Evolutionary conservation across 805 yeast species (phyloP), one percentile per base, ranked within the genome.

Genomic region (Limtongia smithiae): DNA sequence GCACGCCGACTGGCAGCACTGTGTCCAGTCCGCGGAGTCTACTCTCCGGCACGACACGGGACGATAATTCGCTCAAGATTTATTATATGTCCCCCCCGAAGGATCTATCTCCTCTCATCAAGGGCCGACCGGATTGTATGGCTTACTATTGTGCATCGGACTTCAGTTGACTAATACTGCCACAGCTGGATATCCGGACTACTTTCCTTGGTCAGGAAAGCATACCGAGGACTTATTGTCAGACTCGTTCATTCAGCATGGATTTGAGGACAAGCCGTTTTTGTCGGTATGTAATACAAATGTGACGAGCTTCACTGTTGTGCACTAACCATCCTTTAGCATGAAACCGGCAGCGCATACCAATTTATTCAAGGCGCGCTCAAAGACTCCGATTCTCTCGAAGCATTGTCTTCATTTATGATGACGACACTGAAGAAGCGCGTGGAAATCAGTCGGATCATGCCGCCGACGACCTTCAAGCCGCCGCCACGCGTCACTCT

Each of bases 401-500:
- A 78, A 27, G 79, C 79, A 8, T 68, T 79, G 8, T 72, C 78
- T 2, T 63, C 68, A 37, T 72, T 76, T 46, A 67, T 81, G 58
- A 64, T 74, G 41, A 68, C 68, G 44, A 72, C 84, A 3, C 69
- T 79, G 58, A 68, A 71, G n/a, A 66, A 70, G 36, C 70, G 83
- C 31, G 69, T 73, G 24, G 63, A 69, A 20, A 63, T 71, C 49
- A 77, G 76, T 59, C 69, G 72, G 37, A 69, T 81, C 12, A 64
- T 68, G 2, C 68, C 75, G 9, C 76, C 75, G 22, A 71, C 82
- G 2, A 72, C 80, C 4, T 86, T 81, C 68, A 82, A 79, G 55
- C 85, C 91, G 4, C 95, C 95, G 0, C 90, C 95, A 11, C 72
- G 96, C 55, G 95, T 91, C 24, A 91, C 96, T 0, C 67, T 91